Conservation (phyloP, 2,329 filamentous ascomycete species). For the Arthrobotrys entomopaga region DNA sequence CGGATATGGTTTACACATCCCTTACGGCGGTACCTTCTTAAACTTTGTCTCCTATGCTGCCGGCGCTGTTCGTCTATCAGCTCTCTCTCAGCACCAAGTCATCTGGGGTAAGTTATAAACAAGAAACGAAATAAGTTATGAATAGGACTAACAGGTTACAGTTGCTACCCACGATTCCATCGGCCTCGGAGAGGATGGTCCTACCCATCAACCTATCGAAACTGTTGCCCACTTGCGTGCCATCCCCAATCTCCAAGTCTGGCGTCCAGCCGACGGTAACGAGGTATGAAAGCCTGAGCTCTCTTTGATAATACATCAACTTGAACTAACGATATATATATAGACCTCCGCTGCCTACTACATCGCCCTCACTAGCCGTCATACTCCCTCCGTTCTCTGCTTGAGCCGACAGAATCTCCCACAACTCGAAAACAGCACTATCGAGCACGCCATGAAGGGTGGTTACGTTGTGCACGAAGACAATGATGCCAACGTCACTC, state of each 20-base stretch:
- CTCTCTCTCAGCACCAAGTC: constrained; percentile 86
- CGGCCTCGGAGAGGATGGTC: constrained; percentile 97
- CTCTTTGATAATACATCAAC: neutral
- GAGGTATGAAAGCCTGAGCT: constrained; percentile 40
- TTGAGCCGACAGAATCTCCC: constrained; percentile 98
- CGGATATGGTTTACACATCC: constrained; percentile 87
- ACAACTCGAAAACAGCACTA: constrained; percentile 91
- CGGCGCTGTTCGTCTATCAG: constrained; percentile 91
- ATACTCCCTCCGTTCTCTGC: constrained; percentile 91
- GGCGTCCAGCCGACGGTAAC: constrained; percentile 90
- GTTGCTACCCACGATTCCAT: constrained; percentile 70
- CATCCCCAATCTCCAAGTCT: constrained; percentile 98
- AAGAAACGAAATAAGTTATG: constrained; percentile 76
- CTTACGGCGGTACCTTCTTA: constrained; percentile 94
- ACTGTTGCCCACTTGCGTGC: constrained; percentile 98
- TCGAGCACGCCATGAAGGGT: constrained; percentile 91
- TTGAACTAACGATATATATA: constrained; percentile 70
- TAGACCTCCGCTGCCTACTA: constrained; percentile 97
- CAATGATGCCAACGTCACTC: constrained; percentile 83
- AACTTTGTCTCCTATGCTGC: constrained; percentile 99
- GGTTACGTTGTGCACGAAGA: constrained; percentile 90
- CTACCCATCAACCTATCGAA: constrained; percentile 99
- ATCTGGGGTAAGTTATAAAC: constrained; percentile 72
- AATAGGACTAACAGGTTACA: constrained; percentile 12
- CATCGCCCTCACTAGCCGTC: constrained; percentile 85